These are phyloP conservation scores for Begonia masoniana DNA, from an alignment of 306 rosid species.

Conservation along the genomic window DNA sequence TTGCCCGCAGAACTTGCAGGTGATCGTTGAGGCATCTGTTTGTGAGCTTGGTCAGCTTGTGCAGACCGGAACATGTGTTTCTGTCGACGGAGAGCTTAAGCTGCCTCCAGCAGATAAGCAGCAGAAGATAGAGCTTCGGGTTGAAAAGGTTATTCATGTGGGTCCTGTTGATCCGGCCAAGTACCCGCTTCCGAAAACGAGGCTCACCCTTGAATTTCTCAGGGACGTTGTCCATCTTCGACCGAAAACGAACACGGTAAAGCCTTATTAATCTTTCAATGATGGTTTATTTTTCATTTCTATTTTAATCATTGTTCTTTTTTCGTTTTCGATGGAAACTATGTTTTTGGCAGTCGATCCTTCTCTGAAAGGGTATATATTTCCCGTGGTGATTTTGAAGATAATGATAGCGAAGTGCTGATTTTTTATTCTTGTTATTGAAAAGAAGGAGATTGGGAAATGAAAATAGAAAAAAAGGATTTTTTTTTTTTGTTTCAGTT, in stretches of 20 bases:
- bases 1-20: constrained; percentile 68
- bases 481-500: no score
- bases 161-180: constrained; percentile 80
- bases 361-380: no score
- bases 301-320: no score
- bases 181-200: constrained; percentile 76
- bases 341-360: no score
- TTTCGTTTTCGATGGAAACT: no score
- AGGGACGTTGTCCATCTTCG: constrained; percentile 86
- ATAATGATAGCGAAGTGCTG: no score
- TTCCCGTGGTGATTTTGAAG: no score
- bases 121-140: constrained; percentile 86
- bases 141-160: constrained; percentile 56
- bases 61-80: constrained; percentile 66
- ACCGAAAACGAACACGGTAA: constrained; percentile 76
- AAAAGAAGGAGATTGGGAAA: no score
- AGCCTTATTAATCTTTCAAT: neutral
- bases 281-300: neutral
- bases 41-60: constrained; percentile 69
- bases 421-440: no score
- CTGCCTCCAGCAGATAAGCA: constrained; percentile 66
- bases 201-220: constrained; percentile 62
- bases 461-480: no score
- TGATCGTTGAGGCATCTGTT: constrained; percentile 64
- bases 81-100: constrained; percentile 62